These are phyloP conservation scores for Fusarium paranaense DNA, from an alignment of 2,329 filamentous ascomycete genomes.

Conservation along the genomic window DNA sequence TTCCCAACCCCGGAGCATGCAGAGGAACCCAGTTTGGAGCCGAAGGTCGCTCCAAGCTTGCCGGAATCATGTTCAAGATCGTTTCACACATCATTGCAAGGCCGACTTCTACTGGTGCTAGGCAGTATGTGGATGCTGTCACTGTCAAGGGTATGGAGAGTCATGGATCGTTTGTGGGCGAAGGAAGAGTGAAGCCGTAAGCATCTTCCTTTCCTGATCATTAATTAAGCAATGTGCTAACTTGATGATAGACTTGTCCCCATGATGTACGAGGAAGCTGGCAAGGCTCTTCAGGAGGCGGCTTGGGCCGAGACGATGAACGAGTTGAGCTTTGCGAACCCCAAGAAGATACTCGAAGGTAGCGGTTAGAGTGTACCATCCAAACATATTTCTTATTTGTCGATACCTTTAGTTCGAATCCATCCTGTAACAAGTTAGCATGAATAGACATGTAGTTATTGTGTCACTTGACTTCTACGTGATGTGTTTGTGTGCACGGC, in stretches of 20 bases:
- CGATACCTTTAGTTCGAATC: not conserved
- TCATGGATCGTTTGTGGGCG: conserved; percentile 41
- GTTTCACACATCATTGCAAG: conserved; percentile 22
- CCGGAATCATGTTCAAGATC: conserved; percentile 21
- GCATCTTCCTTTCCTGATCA: not conserved
- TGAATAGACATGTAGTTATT: not conserved
- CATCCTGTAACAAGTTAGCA: not conserved
- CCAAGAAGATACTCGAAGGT: conserved; percentile 8
- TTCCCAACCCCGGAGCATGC: conserved; percentile 59
- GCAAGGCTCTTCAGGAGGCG: conserved; percentile 29
- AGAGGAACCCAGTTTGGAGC: conserved; percentile 57
- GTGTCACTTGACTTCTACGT: not conserved
- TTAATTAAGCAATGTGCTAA: conserved; percentile 7
- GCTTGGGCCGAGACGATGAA: conserved; percentile 39
- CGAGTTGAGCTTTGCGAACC: conserved; percentile 38
- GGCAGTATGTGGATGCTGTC: conserved; percentile 41
- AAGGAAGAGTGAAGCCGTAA: conserved; percentile 44
- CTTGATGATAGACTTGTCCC: conserved; percentile 13
- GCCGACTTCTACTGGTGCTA: conserved; percentile 26
- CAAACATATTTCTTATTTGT: not conserved
- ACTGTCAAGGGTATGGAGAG: conserved; percentile 36
- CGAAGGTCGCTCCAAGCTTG: conserved; percentile 40
- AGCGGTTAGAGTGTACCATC: not conserved
- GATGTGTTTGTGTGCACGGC: not conserved
- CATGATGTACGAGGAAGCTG: conserved; percentile 37